A percentile compares a stretch with the other conserved stretches of the same genome.
Evolutionary conservation across 2,329 filamentous ascomycete genomes (phyloP).

Genomic region (Geosmithia morbida): DNA sequence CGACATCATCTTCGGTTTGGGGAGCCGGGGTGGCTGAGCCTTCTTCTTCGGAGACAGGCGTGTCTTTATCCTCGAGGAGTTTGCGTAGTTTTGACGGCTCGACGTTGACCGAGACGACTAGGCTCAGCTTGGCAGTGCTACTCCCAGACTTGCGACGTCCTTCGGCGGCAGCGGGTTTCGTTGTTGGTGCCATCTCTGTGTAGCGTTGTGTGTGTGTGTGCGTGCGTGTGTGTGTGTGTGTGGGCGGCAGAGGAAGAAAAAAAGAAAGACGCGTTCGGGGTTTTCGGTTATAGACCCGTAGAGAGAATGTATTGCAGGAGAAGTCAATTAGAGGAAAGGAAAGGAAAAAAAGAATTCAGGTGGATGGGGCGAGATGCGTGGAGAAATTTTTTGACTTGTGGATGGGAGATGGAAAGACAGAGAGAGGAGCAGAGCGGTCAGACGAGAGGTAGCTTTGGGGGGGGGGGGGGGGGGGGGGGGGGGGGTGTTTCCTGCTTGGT

Average conservation of each 20-base stretch:
- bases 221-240: too few relatives aligned
- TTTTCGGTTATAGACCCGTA: not conserved
- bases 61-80: constrained; percentile 27
- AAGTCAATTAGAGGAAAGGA: constrained; percentile 3
- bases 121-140: constrained; percentile 10
- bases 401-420: not conserved
- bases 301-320: not conserved
- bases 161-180: constrained; percentile 14
- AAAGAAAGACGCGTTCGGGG: not conserved
- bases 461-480: too few relatives aligned
- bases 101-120: constrained; percentile 39
- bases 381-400: not conserved
- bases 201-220: not conserved
- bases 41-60: not conserved
- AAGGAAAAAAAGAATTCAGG: not conserved
- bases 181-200: constrained; percentile 16
- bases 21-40: constrained; percentile 7
- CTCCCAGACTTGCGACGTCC: constrained; percentile 21
- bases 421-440: not conserved
- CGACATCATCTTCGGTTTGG: constrained; percentile 18
- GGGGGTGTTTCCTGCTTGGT: too few relatives aligned
- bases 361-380: not conserved
- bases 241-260: too few relatives aligned
- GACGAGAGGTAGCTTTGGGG: not conserved
- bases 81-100: constrained; percentile 33